These are phyloP conservation scores for Corynespora cassiicola DNA, from an alignment of 2,329 filamentous ascomycete species.

Conservation along the genomic window DNA sequence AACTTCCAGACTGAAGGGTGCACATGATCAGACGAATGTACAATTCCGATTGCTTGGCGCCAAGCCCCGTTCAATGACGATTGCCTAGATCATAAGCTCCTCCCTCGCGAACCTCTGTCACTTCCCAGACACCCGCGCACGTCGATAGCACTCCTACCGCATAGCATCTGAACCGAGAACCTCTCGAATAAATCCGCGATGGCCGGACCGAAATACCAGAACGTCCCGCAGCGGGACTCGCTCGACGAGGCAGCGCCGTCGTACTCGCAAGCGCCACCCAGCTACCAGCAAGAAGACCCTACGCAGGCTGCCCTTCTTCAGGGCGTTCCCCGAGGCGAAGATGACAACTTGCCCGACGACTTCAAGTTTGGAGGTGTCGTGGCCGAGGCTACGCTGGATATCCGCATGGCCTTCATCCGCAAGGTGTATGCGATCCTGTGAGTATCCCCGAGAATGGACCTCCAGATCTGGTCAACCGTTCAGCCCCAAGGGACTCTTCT, in stretches of 20 bases:
- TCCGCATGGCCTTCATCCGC: conserved; percentile 94
- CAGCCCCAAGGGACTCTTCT: too few relatives aligned
- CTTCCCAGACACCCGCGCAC: too few relatives aligned
- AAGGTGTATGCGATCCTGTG: conserved; percentile 97
- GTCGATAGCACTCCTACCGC: too few relatives aligned
- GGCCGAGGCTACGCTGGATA: conserved; percentile 90
- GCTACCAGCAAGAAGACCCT: conserved; percentile 70
- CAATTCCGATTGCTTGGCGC: too few relatives aligned
- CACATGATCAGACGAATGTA: too few relatives aligned
- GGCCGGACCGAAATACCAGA: conserved; percentile 82
- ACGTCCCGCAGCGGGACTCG: conserved; percentile 85
- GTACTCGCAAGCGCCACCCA: conserved; percentile 81
- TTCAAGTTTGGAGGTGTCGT: conserved; percentile 98
- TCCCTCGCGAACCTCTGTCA: too few relatives aligned
- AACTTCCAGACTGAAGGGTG: too few relatives aligned
- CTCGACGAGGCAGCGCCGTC: conserved; percentile 65
- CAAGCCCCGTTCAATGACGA: too few relatives aligned
- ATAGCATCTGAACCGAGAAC: too few relatives aligned
- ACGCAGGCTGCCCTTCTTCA: conserved; percentile 66
- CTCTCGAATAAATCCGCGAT: conserved; percentile 62
- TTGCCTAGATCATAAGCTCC: too few relatives aligned
- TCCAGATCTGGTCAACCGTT: neutral
- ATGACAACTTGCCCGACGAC: conserved; percentile 94
- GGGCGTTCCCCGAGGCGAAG: conserved; percentile 73
- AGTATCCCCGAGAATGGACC: conserved; percentile 42